Base-by-base conservation (phyloP, 164 flowering plant genomes). In the Berberis vulgaris region DNA sequence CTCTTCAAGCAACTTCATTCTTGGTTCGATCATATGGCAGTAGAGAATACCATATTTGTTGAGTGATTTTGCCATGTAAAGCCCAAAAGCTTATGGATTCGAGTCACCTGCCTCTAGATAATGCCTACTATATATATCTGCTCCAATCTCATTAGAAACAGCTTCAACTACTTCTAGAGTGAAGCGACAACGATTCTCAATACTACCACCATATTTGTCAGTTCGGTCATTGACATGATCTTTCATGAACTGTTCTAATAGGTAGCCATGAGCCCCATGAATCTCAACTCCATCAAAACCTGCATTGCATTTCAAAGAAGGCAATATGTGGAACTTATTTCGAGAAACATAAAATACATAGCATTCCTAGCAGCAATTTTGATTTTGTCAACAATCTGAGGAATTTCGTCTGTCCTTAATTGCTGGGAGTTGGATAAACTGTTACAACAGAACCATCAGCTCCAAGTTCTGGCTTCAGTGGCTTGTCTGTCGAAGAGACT, bases 221-320 rank as follows among this genome's bases (percentile, higher is more conserved):
- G 78, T 79, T 43, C 87, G 61, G 55, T 83, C 87, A 65, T 85
- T 83, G 52, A 80, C 81, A 47, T 70, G 57, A 54, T 85, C 90
- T 70, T 85, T 83, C 83, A 83, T 42, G 64, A 85, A 85, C 69
- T 85, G 90, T 7, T 85, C 90, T 3, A 85, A 26, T 6, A 85
- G 63, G 76, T 78, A 26, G 26, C 26, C 85, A 49, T 85, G 72
- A 2, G 89, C 87, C 5, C 84, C 90, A 45, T 83, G 87, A 59
- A 85, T 79, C 67, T 83, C 90, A 52, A 85, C 78, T 5, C 90
- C 84, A 61, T 84, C 86, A 68, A 84, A 84, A 46, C 88, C 86
- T 81, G 43, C 57, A 41, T 9, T 50, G 26, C 26, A 26, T 26
- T 26, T 26, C 26, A 26, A 26, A 26, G 26, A 26, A 26, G 26